Base-by-base conservation (phyloP, 1,284 basidiomycete genomes). In the Lentinula novae-zelandiae region DNA sequence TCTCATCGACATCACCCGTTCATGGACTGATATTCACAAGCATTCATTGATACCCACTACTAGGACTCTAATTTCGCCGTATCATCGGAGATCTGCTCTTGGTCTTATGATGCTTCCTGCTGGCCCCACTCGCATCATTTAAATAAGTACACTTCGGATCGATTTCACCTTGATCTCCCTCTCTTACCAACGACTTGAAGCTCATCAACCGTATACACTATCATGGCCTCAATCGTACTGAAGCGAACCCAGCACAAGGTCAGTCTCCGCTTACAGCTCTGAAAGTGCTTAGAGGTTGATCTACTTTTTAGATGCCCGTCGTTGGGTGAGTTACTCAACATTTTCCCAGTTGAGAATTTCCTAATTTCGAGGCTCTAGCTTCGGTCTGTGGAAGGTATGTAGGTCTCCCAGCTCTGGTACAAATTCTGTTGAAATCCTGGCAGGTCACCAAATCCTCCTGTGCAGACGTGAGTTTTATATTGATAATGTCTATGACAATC, bases 371-470 rank as follows among this genome's bases (percentile, higher is more conserved):
- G 22, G 36, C 38, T 42, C 17, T 62, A 89, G 87, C 69, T 82
- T 89, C 67, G 87, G 87, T 65, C 80, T 89, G 61, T 89, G 87
- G 87, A 89, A 89, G 79, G 85, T 78, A 57, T 53, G 65, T 60
- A 53, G 5, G 10, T n/a, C 20, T 49, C 33, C 1, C 49, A 38
- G 2, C 15, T 31, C 52, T 8, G 10, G 12, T 36, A 4, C 22
- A 38, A 15, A 54, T 44, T 40, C 61, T 56, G 69, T 22, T 62
- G 53, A 60, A 40, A 53, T 9, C n/a, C n/a, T 39, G n/a, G 15
- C 13, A 50, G 86, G 79, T 88, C 64, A 79, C 79, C 64, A 86
- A 78, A 65, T 68, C 75, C 39, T 73, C 72, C 49, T 87, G 86
- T 65, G 86, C 87, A 57, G 81, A 86, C 52, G 86, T 87, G 66